Conservation (phyloP, 2,329 filamentous ascomycete genomes). For the Pseudogymnoascus sp. region DNA sequence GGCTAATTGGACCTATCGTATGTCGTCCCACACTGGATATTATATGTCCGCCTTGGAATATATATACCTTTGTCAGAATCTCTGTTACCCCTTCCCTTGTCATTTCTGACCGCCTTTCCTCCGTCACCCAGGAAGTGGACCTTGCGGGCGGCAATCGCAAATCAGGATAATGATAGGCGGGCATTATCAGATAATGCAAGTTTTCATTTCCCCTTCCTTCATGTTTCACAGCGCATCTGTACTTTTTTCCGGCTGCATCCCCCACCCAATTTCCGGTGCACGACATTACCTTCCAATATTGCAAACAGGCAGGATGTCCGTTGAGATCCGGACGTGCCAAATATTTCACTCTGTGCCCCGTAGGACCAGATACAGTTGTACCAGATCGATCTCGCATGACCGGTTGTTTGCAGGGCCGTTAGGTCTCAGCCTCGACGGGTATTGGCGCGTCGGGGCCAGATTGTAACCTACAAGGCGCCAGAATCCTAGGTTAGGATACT, state of each 20-base stretch:
- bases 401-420: conserved; percentile 6
- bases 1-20: not conserved
- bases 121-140: conserved; percentile 1
- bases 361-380: conserved; percentile 5
- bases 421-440: not conserved
- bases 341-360: not conserved
- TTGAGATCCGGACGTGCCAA: conserved; percentile 3
- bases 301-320: conserved; percentile 1
- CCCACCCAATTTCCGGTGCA: conserved; percentile 7
- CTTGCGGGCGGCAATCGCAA: not conserved
- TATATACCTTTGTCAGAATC: not conserved
- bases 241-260: not conserved
- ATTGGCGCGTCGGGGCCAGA: not conserved
- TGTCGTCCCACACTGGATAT: not conserved
- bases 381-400: conserved; percentile 9
- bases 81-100: not conserved
- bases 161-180: conserved; percentile 4
- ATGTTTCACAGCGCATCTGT: conserved; percentile 4
- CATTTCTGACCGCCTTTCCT: conserved; percentile 5
- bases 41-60: not conserved
- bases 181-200: not conserved
- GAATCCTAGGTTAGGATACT: not conserved
- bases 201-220: not conserved
- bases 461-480: not conserved
- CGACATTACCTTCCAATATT: not conserved